These are phyloP conservation scores for Trichoderma semiorbis DNA, from an alignment of 2,329 filamentous ascomycete species.

Conservation along the genomic window DNA sequence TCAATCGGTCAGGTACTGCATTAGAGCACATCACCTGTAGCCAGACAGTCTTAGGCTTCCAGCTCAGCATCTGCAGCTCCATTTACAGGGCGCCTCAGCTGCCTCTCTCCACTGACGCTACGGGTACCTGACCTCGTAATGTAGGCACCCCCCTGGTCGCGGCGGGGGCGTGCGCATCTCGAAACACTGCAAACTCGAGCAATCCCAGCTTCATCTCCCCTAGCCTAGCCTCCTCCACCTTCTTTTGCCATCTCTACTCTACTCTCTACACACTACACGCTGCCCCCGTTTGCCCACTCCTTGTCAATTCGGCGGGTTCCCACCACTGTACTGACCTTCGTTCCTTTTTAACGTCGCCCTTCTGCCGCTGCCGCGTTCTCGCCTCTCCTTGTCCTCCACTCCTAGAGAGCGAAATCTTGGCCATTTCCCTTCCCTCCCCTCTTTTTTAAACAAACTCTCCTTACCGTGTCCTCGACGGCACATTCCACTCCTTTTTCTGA, in stretches of 20 bases:
- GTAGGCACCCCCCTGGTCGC: not conserved
- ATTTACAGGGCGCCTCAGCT: not conserved
- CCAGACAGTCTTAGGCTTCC: not conserved
- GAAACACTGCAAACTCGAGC: constrained; percentile 9
- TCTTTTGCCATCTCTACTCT: constrained; percentile 1
- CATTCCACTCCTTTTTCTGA: constrained; percentile 31
- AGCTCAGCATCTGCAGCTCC: not conserved
- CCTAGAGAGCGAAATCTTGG: constrained; percentile 12
- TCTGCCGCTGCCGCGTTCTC: constrained; percentile 20
- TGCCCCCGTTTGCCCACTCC: not conserved
- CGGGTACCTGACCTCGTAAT: not conserved
- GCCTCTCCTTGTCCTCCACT: constrained; percentile 26
- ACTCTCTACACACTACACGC: constrained; percentile 2
- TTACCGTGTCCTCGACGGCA: constrained; percentile 31
- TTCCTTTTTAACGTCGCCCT: constrained; percentile 32
- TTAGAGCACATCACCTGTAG: too few species aligned
- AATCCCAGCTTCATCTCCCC: constrained; percentile 10
- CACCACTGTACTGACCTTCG: constrained; percentile 13
- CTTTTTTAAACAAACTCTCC: constrained; percentile 7
- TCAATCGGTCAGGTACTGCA: not conserved
- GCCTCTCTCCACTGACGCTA: not conserved
- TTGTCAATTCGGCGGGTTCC: constrained; percentile 13
- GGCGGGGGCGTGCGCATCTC: constrained; percentile 11
- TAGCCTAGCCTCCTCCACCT: constrained; percentile 4
- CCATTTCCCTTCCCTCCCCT: constrained; percentile 3